These are phyloP conservation scores for Podospora didyma DNA, from an alignment of 495 filamentous ascomycete species.

Conservation along the genomic window DNA sequence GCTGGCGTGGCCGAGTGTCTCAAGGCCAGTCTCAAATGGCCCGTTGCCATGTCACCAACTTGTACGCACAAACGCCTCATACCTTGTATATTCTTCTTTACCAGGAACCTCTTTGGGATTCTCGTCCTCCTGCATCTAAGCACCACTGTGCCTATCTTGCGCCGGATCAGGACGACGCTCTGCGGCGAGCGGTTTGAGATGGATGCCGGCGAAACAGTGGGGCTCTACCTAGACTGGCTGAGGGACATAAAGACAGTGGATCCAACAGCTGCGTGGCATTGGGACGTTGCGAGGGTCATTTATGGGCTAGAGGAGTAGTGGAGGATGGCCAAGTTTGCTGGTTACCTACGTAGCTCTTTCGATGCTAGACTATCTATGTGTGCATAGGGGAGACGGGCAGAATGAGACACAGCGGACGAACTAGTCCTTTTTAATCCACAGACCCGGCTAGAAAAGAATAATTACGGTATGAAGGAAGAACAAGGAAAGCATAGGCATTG, in stretches of 20 bases:
- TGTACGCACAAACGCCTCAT: slow-evolving; percentile 52
- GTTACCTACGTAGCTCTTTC: too few relatives aligned
- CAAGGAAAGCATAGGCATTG: too few relatives aligned
- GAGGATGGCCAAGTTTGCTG: too few relatives aligned
- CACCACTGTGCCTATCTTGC: slow-evolving; percentile 42
- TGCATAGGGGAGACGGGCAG: too few relatives aligned
- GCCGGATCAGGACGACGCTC: slow-evolving; percentile 37
- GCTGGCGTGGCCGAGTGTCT: slow-evolving; percentile 50
- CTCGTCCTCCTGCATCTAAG: slow-evolving; percentile 52
- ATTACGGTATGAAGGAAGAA: too few relatives aligned
- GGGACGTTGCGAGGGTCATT: slow-evolving; percentile 43
- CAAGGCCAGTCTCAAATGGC: slow-evolving; percentile 50
- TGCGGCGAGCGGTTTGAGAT: slow-evolving; percentile 44
- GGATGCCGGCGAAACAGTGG: slow-evolving; percentile 44
- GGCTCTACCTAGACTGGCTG: slow-evolving; percentile 52
- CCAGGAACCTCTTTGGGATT: slow-evolving; percentile 53
- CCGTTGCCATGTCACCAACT: slow-evolving; percentile 53
- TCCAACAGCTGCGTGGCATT: slow-evolving; percentile 47
- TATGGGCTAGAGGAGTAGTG: slow-evolving; percentile 40
- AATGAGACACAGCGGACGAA: too few relatives aligned
- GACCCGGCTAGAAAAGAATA: too few relatives aligned
- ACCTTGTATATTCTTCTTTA: slow-evolving; percentile 56
- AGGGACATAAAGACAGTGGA: slow-evolving; percentile 48
- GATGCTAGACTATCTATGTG: too few relatives aligned
- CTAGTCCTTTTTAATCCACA: too few relatives aligned